Evolutionary conservation across 768 basidiomycete species (phyloP).

Genomic region (Glaciozyma antarctica): DNA sequence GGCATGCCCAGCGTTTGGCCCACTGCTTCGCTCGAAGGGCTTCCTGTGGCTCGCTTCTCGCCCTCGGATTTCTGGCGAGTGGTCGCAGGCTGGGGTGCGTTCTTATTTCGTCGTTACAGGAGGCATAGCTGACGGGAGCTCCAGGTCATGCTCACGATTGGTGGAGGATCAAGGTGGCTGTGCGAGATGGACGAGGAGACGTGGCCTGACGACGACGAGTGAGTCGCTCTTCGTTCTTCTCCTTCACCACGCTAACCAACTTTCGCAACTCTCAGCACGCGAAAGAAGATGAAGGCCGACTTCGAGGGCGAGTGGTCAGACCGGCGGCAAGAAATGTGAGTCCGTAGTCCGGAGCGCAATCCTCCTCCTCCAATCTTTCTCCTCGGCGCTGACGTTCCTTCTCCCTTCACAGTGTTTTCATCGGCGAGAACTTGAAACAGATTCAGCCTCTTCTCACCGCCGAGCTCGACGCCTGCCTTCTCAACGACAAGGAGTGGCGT

Average conservation of each 20-base stretch:
- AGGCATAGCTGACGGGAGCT: background rate
- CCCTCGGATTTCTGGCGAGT: slow-evolving; percentile 37
- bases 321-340: slow-evolving; percentile 33
- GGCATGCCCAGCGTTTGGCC: slow-evolving; percentile 34
- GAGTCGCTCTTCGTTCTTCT: slow-evolving; percentile 2
- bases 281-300: slow-evolving; percentile 36
- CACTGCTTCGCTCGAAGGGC: slow-evolving; percentile 38
- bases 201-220: slow-evolving; percentile 36
- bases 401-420: slow-evolving; percentile 29
- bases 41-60: slow-evolving; percentile 40
- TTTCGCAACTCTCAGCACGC: slow-evolving; percentile 9
- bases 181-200: slow-evolving; percentile 32
- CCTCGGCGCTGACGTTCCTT: background rate
- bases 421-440: slow-evolving; percentile 24
- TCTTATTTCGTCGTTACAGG: background rate
- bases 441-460: slow-evolving; percentile 32
- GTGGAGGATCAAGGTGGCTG: slow-evolving; percentile 37
- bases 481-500: slow-evolving; percentile 37
- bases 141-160: slow-evolving; percentile 14
- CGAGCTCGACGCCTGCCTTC: slow-evolving; percentile 34
- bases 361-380: too few species aligned
- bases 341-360: background rate
- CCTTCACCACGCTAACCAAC: background rate
- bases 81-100: slow-evolving; percentile 37
- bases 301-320: slow-evolving; percentile 40